Percentiles rank a stretch among this genome's conserved stretches.
Evolutionary conservation across 495 filamentous ascomycete genomes (phyloP).

Genomic region (Podospora comata): DNA sequence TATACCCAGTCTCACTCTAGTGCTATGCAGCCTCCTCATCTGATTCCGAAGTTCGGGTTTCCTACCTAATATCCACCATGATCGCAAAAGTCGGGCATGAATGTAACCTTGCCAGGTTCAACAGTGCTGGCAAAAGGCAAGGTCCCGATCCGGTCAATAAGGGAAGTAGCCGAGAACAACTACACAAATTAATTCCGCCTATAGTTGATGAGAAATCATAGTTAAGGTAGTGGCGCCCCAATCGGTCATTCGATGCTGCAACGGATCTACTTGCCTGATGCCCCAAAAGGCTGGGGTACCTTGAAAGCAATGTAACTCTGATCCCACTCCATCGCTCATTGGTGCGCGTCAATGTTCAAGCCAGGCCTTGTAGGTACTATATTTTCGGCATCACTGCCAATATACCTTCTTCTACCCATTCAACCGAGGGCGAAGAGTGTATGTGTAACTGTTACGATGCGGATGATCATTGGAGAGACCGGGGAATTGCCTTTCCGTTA

Average conservation of each 20-base stretch:
- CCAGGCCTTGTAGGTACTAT: no score
- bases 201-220: neutral
- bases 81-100: no score
- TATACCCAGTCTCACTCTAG: neutral
- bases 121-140: neutral
- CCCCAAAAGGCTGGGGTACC: neutral
- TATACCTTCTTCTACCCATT: no score
- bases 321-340: neutral
- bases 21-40: neutral
- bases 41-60: neutral
- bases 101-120: neutral
- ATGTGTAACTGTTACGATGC: no score
- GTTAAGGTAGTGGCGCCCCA: neutral
- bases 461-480: no score
- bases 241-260: neutral
- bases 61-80: no score
- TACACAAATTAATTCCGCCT: neutral
- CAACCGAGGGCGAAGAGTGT: no score
- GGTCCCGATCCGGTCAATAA: neutral
- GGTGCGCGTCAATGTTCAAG: slow-evolving; percentile 12
- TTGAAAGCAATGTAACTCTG: slow-evolving; percentile 9
- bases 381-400: no score
- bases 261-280: neutral
- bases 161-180: neutral
- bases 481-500: no score